phyloP scores from a whole-genome alignment of 1,284 basidiomycete genomes.

The Malassezia psittaci region DNA sequence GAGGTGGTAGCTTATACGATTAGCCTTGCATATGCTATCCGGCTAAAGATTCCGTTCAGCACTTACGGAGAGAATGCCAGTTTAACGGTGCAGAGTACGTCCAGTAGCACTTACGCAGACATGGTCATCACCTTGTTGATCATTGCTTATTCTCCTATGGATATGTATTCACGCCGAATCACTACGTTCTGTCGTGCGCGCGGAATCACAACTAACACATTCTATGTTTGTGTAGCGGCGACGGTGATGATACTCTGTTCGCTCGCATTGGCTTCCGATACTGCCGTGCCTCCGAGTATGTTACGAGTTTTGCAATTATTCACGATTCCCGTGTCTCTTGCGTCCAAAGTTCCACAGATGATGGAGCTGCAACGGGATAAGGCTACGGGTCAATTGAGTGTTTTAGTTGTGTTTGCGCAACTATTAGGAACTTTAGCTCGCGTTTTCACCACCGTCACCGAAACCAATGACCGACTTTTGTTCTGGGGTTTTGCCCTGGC shows the following conservation, averaged over 20 bases:
- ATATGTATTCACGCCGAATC: constrained; percentile 23
- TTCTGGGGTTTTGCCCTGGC: constrained; percentile 45
- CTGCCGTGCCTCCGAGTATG: constrained; percentile 23
- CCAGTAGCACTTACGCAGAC: constrained; percentile 18
- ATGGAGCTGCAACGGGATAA: constrained; percentile 38
- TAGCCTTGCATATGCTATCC: constrained; percentile 66
- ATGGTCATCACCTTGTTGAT: constrained; percentile 44
- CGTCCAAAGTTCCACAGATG: constrained; percentile 46
- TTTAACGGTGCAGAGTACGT: constrained; percentile 41
- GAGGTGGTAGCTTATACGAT: constrained; percentile 80
- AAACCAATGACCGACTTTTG: constrained; percentile 43
- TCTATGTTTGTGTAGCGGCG: constrained; percentile 53
- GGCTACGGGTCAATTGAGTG: constrained; percentile 40
- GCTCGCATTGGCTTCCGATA: constrained; percentile 29
- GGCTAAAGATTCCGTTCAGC: constrained; percentile 77
- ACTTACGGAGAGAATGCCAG: constrained; percentile 62
- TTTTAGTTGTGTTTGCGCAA: constrained; percentile 45
- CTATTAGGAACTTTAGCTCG: constrained; percentile 40
- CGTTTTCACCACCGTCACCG: constrained; percentile 45
- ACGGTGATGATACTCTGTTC: constrained; percentile 80
- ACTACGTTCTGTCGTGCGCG: constrained; percentile 13
- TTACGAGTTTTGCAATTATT: constrained; percentile 35
- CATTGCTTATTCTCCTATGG: constrained; percentile 36
- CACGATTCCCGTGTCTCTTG: constrained; percentile 44
- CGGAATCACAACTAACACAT: constrained; percentile 12